phyloP scores from a whole-genome alignment of 305 asterid species.

The Fraxinus nigra region DNA sequence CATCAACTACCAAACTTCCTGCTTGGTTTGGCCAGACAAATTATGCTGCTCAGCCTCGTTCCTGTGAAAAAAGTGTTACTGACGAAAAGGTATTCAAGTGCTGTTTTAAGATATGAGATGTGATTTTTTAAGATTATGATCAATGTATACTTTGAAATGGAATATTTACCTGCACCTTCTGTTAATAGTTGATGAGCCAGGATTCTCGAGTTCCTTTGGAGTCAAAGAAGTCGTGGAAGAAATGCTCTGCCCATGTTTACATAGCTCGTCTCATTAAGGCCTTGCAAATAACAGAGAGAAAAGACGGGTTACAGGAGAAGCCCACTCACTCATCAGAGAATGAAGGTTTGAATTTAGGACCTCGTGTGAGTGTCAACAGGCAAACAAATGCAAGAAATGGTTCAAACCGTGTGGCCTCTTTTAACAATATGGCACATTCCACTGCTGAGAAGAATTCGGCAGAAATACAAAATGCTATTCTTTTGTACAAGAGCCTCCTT shows the following conservation, averaged over 20 bases:
- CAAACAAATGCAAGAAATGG: conserved; percentile 20
- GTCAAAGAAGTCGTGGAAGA: conserved; percentile 53
- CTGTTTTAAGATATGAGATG: conserved; percentile 7
- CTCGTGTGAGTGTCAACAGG: conserved; percentile 16
- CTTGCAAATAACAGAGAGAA: conserved; percentile 38
- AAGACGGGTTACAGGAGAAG: conserved; percentile 30
- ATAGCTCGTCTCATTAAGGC: conserved; percentile 52
- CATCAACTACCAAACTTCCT: conserved; percentile 31
- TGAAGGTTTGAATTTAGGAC: conserved; percentile 32
- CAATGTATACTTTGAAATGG: neutral
- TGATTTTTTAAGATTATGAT: neutral
- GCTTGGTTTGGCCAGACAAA: conserved; percentile 34
- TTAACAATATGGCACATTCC: conserved; percentile 8
- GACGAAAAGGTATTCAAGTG: conserved; percentile 39
- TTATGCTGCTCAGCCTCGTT: conserved; percentile 28
- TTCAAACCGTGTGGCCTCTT: conserved; percentile 23
- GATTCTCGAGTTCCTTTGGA: conserved; percentile 24
- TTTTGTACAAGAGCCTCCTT: conserved; percentile 46
- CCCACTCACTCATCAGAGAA: conserved; percentile 29
- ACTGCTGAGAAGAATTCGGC: conserved; percentile 32
- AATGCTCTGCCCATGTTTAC: conserved; percentile 58
- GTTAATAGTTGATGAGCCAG: conserved; percentile 24
- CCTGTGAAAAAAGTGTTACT: conserved; percentile 5
- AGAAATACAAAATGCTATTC: conserved; percentile 48
- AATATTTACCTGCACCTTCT: neutral